phyloP scores from a whole-genome alignment of 2,329 filamentous ascomycete species.

The Alternaria sp. region DNA sequence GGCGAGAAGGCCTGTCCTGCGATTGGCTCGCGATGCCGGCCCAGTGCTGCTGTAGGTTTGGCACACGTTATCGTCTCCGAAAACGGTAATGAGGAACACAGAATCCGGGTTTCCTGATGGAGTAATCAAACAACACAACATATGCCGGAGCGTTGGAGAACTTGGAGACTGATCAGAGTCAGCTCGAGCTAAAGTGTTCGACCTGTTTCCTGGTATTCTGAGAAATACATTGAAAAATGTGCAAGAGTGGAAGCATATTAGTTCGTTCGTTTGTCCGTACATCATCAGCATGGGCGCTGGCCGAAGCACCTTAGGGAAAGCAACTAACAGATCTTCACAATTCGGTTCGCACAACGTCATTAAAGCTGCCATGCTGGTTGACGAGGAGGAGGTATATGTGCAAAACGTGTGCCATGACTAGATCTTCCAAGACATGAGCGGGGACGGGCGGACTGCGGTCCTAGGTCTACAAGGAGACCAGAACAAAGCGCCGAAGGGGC shows the following conservation, averaged over 20 bases:
- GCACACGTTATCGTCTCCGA: not conserved
- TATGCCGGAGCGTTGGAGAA: not conserved
- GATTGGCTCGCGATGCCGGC: not conserved
- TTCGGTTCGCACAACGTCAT: not conserved
- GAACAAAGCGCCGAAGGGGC: slow-evolving; percentile 19
- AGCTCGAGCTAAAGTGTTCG: not conserved
- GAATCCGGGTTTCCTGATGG: not conserved
- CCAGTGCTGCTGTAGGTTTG: not conserved
- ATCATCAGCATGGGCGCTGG: not conserved
- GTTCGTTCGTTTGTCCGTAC: slow-evolving; percentile 2
- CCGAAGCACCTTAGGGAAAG: slow-evolving; percentile 2
- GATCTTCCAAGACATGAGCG: slow-evolving; percentile 61
- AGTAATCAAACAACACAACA: not conserved
- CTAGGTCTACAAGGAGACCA: slow-evolving; percentile 51
- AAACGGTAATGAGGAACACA: not conserved
- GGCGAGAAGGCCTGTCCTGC: not conserved
- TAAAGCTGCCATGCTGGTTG: not conserved
- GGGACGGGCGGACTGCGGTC: slow-evolving; percentile 63
- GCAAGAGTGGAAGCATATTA: slow-evolving; percentile 57
- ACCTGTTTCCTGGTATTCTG: slow-evolving; percentile 59
- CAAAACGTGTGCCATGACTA: slow-evolving; percentile 67
- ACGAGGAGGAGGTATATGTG: slow-evolving; percentile 37
- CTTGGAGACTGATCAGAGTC: not conserved
- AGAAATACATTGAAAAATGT: slow-evolving; percentile 61
- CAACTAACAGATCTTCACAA: slow-evolving; percentile 1